phyloP scores from a whole-genome alignment of 2,329 filamentous ascomycete species.

The Triangularia setosa region DNA sequence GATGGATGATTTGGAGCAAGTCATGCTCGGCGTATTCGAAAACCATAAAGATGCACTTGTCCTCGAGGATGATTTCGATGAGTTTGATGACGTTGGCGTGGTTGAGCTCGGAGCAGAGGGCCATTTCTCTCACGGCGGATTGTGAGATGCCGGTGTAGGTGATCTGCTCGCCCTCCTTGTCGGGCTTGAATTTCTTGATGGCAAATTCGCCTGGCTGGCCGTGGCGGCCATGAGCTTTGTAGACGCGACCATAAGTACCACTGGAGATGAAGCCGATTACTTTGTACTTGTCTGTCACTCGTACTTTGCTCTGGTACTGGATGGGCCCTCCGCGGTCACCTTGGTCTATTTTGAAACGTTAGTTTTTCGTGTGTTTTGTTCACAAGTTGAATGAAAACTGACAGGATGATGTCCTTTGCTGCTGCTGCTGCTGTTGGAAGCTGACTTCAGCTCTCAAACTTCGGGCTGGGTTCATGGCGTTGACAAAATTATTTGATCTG shows the following conservation, averaged over 20 bases:
- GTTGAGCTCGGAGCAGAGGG: slow-evolving; percentile 84
- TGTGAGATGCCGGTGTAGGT: slow-evolving; percentile 98
- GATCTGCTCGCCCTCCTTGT: slow-evolving; percentile 93
- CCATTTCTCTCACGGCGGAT: slow-evolving; percentile 96
- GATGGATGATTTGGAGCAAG: slow-evolving; percentile 94
- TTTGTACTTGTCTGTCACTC: slow-evolving; percentile 88
- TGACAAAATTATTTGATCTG: background rate
- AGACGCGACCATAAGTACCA: slow-evolving; percentile 95
- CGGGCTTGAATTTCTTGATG: slow-evolving; percentile 99
- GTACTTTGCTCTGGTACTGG: slow-evolving; percentile 71
- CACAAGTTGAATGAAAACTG: slow-evolving; percentile 12
- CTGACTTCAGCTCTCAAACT: slow-evolving; percentile 21
- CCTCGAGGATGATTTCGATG: slow-evolving; percentile 93
- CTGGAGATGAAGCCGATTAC: slow-evolving; percentile 98
- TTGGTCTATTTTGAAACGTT: slow-evolving; percentile 45
- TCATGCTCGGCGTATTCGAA: slow-evolving; percentile 99
- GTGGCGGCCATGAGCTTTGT: slow-evolving; percentile 82
- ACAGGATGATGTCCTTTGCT: slow-evolving; percentile 13
- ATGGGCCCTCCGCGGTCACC: slow-evolving; percentile 40
- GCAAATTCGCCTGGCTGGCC: slow-evolving; percentile 79
- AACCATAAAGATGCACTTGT: slow-evolving; percentile 99
- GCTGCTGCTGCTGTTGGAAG: slow-evolving; percentile 16
- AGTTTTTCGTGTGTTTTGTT: slow-evolving; percentile 25
- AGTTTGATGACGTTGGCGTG: slow-evolving; percentile 88
- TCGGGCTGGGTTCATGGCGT: slow-evolving; percentile 20